Percentiles rank a stretch among this genome's conserved stretches.
Conservation (phyloP, 306 rosid genomes). For the Fragaria ananassa region DNA sequence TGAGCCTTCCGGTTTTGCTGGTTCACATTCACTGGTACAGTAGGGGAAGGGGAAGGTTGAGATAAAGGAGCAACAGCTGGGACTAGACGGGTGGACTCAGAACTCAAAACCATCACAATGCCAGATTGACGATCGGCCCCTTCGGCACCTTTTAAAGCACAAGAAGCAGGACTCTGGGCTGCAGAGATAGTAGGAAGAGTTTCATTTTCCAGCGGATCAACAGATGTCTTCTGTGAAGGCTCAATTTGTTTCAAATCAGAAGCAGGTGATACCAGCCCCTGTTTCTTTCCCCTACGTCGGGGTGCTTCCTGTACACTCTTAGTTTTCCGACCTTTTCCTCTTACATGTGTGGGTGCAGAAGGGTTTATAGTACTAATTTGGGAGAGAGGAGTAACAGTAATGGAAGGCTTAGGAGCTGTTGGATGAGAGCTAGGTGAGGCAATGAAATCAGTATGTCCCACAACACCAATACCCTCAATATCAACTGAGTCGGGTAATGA, state of each 20-base stretch:
- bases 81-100: slow-evolving; percentile 39
- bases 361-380: slow-evolving; percentile 36
- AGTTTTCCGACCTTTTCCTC: slow-evolving; percentile 67
- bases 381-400: slow-evolving; percentile 31
- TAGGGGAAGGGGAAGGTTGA: slow-evolving; percentile 46
- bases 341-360: slow-evolving; percentile 47
- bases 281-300: slow-evolving; percentile 82
- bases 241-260: slow-evolving; percentile 53
- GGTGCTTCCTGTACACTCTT: slow-evolving; percentile 55
- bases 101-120: slow-evolving; percentile 41
- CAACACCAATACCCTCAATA: slow-evolving; percentile 28
- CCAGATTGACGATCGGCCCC: slow-evolving; percentile 36
- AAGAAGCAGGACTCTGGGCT: slow-evolving; percentile 35
- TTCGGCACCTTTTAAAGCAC: slow-evolving; percentile 31
- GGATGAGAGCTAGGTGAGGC: slow-evolving; percentile 40
- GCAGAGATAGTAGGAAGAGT: slow-evolving; percentile 34
- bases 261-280: slow-evolving; percentile 41
- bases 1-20: slow-evolving; percentile 59
- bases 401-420: slow-evolving; percentile 36
- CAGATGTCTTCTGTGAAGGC: slow-evolving; percentile 40
- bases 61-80: slow-evolving; percentile 43
- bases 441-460: slow-evolving; percentile 33
- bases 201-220: slow-evolving; percentile 39
- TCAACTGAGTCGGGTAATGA: slow-evolving; percentile 37
- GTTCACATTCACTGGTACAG: slow-evolving; percentile 44